Evolutionary conservation across 2,329 filamentous ascomycete species (phyloP), one percentile per base, ranked within the genome.

Genomic region (Fusarium guadeloupense): DNA sequence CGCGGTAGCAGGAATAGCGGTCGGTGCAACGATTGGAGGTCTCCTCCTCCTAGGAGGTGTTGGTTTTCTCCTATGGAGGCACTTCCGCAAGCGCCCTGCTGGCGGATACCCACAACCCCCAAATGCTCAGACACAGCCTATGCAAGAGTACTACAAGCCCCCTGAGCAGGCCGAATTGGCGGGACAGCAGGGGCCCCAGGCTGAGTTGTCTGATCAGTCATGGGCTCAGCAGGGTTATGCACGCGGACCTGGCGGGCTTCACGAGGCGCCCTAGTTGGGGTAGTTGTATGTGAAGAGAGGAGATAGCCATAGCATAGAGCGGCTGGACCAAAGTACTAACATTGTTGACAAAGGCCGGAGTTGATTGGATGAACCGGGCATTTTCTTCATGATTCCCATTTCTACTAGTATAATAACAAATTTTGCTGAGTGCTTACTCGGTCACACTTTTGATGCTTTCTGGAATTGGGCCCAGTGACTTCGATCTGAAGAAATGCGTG

Each of bases 1-100:
- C 2, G 69, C 69, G 1, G 58, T 69, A 3, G 69, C 64, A 5
- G 69, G 69, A 7, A 57, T 71, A 6, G 69, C 66, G 1, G 67
- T 70, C 5, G 69, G 64, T 4, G 57, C 69, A 1, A 64, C 66
- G 2, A 13, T 70, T 0, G 68, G 55, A 4, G 68, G 67, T 2
- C 21, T 70, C 2, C 2, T 42, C 7, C 3, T 65, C 5, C 55
- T 71, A 8, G 67, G 34, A 0, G 62, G 54, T 2, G 9, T 56
- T 1, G 69, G 67, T 1, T 69, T 71, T 33, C 49, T 71, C 13
- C 26, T 62, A 12, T 70, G 69, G 69, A 67, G 40, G 17, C 59
- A 45, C 9, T 20, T 51, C 8, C 51, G 56, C 4, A 69, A 63
- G 35, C 50, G 47, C 6, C 30, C 50, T 5, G 43, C 49, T 3